Base-by-base conservation (phyloP, 2,329 filamentous ascomycete genomes). In the Colletotrichum euphorbiae region DNA sequence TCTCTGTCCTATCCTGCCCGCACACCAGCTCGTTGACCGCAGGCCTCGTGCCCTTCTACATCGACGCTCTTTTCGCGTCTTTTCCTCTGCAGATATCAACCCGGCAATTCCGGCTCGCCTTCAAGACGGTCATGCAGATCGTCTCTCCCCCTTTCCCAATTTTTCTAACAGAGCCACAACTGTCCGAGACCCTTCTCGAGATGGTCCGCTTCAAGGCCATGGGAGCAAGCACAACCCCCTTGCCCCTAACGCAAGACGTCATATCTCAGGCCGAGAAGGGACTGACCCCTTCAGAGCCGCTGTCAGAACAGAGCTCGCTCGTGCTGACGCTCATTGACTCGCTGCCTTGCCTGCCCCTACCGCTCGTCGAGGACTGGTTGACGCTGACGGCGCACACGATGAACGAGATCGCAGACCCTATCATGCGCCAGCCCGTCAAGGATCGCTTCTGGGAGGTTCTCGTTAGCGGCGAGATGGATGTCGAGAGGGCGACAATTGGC, bases 41-140 rank as follows among this genome's bases (percentile, higher is more conserved):
- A 8, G 85, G 87, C 70, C 87, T 96, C 61, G 85, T 94, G 1
- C 93, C 93, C 0, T 93, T 93, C 75, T 97, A 98, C 78, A 89
- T 97, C 71, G 90, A 94, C 73, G 89, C 90, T 13, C 84, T 97
- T 0, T 92, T 97, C 75, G 84, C 87, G 19, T 90, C 93, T 1
- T 97, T 97, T 77, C 94, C 94, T 0, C 77, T 83, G 1, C 91
- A 91, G 67, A 88, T 97, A 19, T 94, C 93, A 0, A 85, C 92
- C 1, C 89, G 94, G 15, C 94, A 98, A 77, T 97, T 98, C 82
- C 88, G 94, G 33, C 84, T 97, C 9, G 94, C 94, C 11, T 94
- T 97, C 83, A 93, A 91, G 76, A 95, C 93, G 2, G 83, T 97
- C 51, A 88, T 97, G 77, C 91, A 91, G 73, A 90, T 97, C 67